Evolutionary conservation across 2,329 filamentous ascomycete genomes (phyloP).

Genomic region (Aureobasidium sp.): DNA sequence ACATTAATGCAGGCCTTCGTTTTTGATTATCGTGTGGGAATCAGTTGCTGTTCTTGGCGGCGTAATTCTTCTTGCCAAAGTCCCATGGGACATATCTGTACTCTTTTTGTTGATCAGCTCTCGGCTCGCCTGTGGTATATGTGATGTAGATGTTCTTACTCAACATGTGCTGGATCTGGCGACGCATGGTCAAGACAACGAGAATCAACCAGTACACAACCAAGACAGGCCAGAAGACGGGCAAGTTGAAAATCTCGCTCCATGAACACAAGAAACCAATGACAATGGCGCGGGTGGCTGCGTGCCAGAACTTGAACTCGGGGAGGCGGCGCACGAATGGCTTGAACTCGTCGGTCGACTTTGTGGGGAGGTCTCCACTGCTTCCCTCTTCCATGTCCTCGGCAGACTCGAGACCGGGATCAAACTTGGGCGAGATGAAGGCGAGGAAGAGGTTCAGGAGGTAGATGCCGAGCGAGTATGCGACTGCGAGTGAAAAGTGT

Average conservation of each 20-base stretch:
- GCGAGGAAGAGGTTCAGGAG: conserved; percentile 98
- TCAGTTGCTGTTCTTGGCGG: conserved; percentile 23
- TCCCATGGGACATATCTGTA: conserved; percentile 34
- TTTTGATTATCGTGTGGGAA: background rate
- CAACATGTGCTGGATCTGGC: conserved; percentile 99
- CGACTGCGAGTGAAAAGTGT: conserved; percentile 52
- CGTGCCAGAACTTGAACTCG: conserved; percentile 99
- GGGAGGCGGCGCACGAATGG: conserved; percentile 93
- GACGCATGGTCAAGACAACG: conserved; percentile 93
- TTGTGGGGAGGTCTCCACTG: conserved; percentile 66
- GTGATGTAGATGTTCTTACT: conserved; percentile 62
- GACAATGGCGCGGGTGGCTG: conserved; percentile 76
- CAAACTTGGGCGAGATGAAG: conserved; percentile 97
- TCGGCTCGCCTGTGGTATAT: background rate
- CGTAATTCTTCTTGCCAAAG: conserved; percentile 34
- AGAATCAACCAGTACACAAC: conserved; percentile 99
- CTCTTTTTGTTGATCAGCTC: conserved; percentile 9
- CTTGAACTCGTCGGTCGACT: conserved; percentile 94
- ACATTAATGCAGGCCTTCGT: background rate
- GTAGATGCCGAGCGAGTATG: conserved; percentile 97
- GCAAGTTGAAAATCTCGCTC: conserved; percentile 91
- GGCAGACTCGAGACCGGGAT: conserved; percentile 90
- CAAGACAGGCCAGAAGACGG: conserved; percentile 97
- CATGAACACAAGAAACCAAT: conserved; percentile 85
- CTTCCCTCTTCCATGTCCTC: conserved; percentile 90